Evolutionary conservation across 2,329 filamentous ascomycete genomes (phyloP).

Genomic region (Ophiocordyceps camponoti-rufipedis): DNA sequence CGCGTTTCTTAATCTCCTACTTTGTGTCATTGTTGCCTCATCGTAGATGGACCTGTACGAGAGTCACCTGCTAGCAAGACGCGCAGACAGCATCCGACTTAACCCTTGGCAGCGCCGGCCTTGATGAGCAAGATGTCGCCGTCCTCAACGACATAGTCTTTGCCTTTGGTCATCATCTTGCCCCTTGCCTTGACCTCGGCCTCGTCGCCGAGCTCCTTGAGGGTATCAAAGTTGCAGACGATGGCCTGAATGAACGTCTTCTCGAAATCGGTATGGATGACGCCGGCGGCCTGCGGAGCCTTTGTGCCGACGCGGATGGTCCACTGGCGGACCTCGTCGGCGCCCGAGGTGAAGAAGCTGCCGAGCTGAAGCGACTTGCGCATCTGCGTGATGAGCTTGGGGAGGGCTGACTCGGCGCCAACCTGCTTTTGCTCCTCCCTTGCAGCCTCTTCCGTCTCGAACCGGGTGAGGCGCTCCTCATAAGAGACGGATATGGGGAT

Average conservation of each 20-base stretch:
- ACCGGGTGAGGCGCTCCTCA: conserved; percentile 76
- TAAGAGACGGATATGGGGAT: conserved; percentile 86
- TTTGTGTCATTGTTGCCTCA: neutral
- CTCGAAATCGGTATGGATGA: conserved; percentile 96
- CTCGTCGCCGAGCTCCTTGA: conserved; percentile 84
- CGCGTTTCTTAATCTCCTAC: neutral
- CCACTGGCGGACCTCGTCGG: conserved; percentile 97
- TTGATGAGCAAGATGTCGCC: conserved; percentile 78
- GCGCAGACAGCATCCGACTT: conserved; percentile 6
- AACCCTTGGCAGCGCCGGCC: conserved; percentile 64
- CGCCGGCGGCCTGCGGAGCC: conserved; percentile 91
- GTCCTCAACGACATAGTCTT: conserved; percentile 83
- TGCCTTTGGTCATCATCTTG: conserved; percentile 97
- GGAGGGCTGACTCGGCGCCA: conserved; percentile 71
- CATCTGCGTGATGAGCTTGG: conserved; percentile 88
- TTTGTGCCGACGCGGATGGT: conserved; percentile 91
- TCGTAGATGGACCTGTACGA: neutral
- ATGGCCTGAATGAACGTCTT: conserved; percentile 98
- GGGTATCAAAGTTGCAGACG: conserved; percentile 70
- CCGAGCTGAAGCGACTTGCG: conserved; percentile 76
- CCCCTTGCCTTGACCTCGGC: conserved; percentile 77
- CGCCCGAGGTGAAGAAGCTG: conserved; percentile 92
- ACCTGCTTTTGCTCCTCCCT: conserved; percentile 78
- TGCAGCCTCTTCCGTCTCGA: conserved; percentile 59
- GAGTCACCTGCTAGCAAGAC: too few relatives aligned